Percentiles rank a stretch among this genome's conserved stretches.
These are phyloP conservation scores for Rhizophagus clarus DNA, from an alignment of 192 early-diverging fungal species.

Conservation along the genomic window DNA sequence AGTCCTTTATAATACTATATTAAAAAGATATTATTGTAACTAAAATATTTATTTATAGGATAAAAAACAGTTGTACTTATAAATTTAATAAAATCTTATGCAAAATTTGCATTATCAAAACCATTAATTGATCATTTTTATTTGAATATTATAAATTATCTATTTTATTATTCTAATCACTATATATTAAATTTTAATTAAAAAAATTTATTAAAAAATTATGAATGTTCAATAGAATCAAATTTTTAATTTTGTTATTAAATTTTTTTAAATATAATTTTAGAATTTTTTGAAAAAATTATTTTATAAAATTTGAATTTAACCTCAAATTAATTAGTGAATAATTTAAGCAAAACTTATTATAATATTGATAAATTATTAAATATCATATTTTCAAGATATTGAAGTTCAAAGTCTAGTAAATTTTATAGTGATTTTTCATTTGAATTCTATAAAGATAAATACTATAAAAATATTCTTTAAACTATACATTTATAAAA, in stretches of 20 bases:
- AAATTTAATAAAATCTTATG: conserved; percentile 26
- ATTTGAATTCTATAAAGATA: conserved; percentile 20
- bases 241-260: conserved; percentile 26
- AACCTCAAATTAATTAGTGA: conserved; percentile 1
- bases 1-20: conserved; percentile 29
- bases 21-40: conserved; percentile 1
- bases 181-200: conserved; percentile 12
- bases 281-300: conserved; percentile 11
- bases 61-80: conserved; percentile 25
- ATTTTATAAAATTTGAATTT: conserved; percentile 11
- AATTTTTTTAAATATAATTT: conserved; percentile 20
- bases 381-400: conserved; percentile 24
- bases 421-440: conserved; percentile 6
- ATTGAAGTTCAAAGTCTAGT: conserved; percentile 10
- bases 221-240: conserved; percentile 29
- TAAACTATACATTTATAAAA: background rate
- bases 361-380: conserved; percentile 14
- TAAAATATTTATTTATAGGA: background rate
- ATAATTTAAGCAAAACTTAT: background rate
- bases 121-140: conserved; percentile 24
- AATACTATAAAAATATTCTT: conserved; percentile 13
- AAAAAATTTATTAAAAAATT: conserved; percentile 26
- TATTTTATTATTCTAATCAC: conserved; percentile 30
- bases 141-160: conserved; percentile 18
- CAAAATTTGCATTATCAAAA: conserved; percentile 19